Conservation (phyloP, 768 basidiomycete genomes). For the Psilocybe tampanensis region DNA sequence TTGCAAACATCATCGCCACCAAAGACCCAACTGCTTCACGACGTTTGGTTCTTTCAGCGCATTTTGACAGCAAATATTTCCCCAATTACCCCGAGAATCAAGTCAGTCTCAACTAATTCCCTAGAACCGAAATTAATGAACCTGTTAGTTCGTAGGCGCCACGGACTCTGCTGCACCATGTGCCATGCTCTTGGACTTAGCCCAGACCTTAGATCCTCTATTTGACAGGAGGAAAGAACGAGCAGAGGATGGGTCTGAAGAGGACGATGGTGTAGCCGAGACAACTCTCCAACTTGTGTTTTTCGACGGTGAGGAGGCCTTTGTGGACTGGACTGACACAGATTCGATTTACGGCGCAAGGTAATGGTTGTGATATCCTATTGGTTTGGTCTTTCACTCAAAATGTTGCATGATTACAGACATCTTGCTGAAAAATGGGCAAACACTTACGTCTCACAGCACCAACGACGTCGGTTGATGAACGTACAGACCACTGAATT, state of each 20-base stretch:
- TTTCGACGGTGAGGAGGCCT: constrained; percentile 98
- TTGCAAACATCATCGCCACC: constrained; percentile 93
- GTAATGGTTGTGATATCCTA: constrained; percentile 37
- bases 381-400: too few species aligned
- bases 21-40: constrained; percentile 86
- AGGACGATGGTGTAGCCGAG: constrained; percentile 78
- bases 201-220: constrained; percentile 77
- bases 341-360: constrained; percentile 97
- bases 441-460: constrained; percentile 61
- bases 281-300: constrained; percentile 92
- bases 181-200: constrained; percentile 91
- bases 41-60: constrained; percentile 87
- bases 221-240: constrained; percentile 61
- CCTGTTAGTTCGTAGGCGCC: constrained; percentile 86
- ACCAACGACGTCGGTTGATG: constrained; percentile 59
- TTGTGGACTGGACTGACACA: constrained; percentile 81
- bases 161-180: constrained; percentile 97
- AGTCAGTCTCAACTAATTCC: constrained; percentile 41
- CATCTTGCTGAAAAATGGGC: constrained; percentile 91
- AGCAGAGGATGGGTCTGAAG: constrained; percentile 55
- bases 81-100: constrained; percentile 70
- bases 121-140: constrained; percentile 7
- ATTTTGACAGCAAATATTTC: constrained; percentile 93
- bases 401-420: constrained; percentile 38
- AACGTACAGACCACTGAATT: constrained; percentile 63